Percentiles rank a stretch among this genome's conserved stretches.
Evolutionary conservation across 2,329 filamentous ascomycete species (phyloP).

Genomic region (Cladosporium sp.): DNA sequence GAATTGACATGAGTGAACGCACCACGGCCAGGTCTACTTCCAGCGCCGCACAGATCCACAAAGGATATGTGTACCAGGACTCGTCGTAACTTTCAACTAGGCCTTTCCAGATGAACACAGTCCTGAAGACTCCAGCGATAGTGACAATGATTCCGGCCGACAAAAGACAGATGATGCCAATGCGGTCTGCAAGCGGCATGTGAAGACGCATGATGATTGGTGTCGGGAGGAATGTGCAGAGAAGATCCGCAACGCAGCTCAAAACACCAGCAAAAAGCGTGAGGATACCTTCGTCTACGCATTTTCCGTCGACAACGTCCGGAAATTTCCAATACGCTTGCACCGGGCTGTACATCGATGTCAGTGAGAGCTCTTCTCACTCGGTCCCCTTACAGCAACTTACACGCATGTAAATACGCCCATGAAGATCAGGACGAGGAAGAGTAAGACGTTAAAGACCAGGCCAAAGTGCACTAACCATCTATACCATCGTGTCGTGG

Average conservation of each 20-base stretch:
- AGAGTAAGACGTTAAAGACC: conserved; percentile 32
- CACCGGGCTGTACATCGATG: conserved; percentile 27
- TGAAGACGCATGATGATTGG: conserved; percentile 38
- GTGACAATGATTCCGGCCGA: conserved; percentile 39
- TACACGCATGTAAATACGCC: conserved; percentile 36
- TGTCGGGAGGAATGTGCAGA: conserved; percentile 38
- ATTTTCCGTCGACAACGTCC: conserved; percentile 27
- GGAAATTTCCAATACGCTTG: conserved; percentile 38
- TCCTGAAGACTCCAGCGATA: conserved; percentile 37
- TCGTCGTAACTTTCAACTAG: conserved; percentile 35
- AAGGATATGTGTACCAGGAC: conserved; percentile 40
- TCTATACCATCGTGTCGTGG: conserved; percentile 33
- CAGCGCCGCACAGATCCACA: conserved; percentile 43
- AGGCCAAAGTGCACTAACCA: conserved; percentile 36
- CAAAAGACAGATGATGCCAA: conserved; percentile 35
- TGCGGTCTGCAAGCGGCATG: conserved; percentile 36
- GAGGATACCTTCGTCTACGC: conserved; percentile 36
- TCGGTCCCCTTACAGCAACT: conserved; percentile 10
- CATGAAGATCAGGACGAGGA: conserved; percentile 34
- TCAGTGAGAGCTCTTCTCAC: not conserved
- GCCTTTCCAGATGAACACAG: conserved; percentile 39
- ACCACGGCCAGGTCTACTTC: conserved; percentile 44
- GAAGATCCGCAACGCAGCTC: conserved; percentile 38
- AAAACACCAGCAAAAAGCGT: conserved; percentile 38
- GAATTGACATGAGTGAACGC: conserved; percentile 17